A percentile compares a stretch with the other conserved stretches of the same genome.
phyloP scores from a whole-genome alignment of 805 yeast species.

The Jamesozyma lodderae region DNA sequence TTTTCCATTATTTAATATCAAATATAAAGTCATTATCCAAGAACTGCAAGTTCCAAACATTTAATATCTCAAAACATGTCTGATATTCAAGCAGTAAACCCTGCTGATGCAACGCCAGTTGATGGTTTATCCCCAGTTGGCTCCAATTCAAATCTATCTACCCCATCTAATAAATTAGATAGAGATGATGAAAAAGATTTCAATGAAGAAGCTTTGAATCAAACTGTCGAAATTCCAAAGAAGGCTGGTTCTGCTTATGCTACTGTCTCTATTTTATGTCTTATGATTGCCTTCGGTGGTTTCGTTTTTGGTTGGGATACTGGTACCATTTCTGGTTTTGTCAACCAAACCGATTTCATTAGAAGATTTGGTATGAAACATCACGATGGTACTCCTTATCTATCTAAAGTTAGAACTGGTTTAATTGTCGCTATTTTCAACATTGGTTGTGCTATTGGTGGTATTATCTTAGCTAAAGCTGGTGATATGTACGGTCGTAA shows the following conservation, averaged over 20 bases:
- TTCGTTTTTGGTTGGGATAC: constrained; percentile 2
- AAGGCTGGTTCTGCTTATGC: background rate
- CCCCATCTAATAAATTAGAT: constrained; percentile 22
- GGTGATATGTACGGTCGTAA: constrained; percentile 3
- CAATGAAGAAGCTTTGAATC: background rate
- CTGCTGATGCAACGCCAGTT: no score
- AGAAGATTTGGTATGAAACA: constrained; percentile 1
- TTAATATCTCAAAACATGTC: background rate
- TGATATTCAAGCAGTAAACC: background rate
- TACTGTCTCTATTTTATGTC: background rate
- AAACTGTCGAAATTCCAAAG: background rate
- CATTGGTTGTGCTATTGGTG: constrained; percentile 3
- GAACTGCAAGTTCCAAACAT: no score
- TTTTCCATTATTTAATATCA: background rate
- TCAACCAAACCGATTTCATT: constrained; percentile 1
- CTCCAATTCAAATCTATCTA: constrained; percentile 16
- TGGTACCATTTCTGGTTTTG: constrained; percentile 2
- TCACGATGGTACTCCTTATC: background rate
- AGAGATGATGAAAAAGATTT: constrained; percentile 13
- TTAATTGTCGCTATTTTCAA: constrained; percentile 1
- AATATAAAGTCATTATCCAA: no score
- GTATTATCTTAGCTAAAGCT: background rate
- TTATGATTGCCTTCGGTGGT: constrained; percentile 3
- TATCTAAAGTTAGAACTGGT: constrained; percentile 1
- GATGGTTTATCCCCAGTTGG: constrained; percentile 7